These are phyloP conservation scores for Trypanosoma cruzi DNA, from an alignment of 208 protist genomes.

Conservation along the genomic window DNA sequence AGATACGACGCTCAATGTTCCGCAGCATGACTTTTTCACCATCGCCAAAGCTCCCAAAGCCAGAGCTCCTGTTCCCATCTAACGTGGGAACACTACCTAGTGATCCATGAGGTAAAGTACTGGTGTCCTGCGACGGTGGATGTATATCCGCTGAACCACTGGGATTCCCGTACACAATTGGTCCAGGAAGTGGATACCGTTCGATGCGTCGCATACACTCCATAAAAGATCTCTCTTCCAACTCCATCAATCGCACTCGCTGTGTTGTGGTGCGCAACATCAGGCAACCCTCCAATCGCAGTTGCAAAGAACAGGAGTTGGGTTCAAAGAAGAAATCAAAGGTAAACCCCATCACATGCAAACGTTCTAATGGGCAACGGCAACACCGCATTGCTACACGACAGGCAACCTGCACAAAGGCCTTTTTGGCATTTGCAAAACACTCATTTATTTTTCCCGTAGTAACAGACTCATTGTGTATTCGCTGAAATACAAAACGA, in stretches of 20 bases:
- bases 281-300: constrained; percentile 80
- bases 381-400: constrained; percentile 60
- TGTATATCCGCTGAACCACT: not conserved
- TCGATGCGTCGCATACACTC: constrained; percentile 63
- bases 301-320: constrained; percentile 72
- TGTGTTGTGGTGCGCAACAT: constrained; percentile 52
- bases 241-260: constrained; percentile 29
- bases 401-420: constrained; percentile 70
- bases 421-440: constrained; percentile 77
- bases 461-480: constrained; percentile 32
- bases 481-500: constrained; percentile 55
- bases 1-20: constrained; percentile 49
- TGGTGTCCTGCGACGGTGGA: not conserved
- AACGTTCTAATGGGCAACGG: constrained; percentile 26
- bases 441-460: constrained; percentile 73
- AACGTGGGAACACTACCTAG: constrained; percentile 21
- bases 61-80: constrained; percentile 20
- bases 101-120: constrained; percentile 6
- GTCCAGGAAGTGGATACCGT: not conserved
- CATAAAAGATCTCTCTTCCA: constrained; percentile 69
- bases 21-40: constrained; percentile 22
- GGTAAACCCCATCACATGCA: constrained; percentile 66
- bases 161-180: not conserved
- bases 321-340: constrained; percentile 75
- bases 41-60: constrained; percentile 4